These are phyloP conservation scores for Scedosporium minutisporum DNA, from an alignment of 2,329 filamentous ascomycete genomes.

Conservation along the genomic window DNA sequence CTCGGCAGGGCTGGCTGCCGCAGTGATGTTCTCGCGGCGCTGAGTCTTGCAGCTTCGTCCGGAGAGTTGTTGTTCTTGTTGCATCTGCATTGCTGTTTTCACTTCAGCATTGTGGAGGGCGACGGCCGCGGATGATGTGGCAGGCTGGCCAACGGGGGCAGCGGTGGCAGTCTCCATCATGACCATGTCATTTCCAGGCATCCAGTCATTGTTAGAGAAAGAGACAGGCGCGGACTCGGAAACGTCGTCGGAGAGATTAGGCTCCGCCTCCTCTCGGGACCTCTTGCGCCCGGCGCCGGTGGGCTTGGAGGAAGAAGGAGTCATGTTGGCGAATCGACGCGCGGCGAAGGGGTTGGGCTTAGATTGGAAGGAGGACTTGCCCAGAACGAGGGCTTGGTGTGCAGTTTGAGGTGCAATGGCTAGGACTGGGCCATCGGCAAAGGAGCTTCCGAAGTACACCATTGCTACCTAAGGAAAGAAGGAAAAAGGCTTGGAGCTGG, in stretches of 20 bases:
- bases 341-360: constrained; percentile 14
- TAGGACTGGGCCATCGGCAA: constrained; percentile 35
- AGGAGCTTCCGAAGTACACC: constrained; percentile 30
- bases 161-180: constrained; percentile 51
- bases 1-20: constrained; percentile 11
- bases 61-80: constrained; percentile 36
- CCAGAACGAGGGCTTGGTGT: constrained; percentile 21
- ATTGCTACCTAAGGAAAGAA: constrained; percentile 9
- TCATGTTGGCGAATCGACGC: constrained; percentile 14
- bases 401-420: constrained; percentile 24
- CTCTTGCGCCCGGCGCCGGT: constrained; percentile 57
- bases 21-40: constrained; percentile 37
- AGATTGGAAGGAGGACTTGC: constrained; percentile 18
- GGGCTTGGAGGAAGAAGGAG: constrained; percentile 12
- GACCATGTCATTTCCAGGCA: constrained; percentile 64
- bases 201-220: constrained; percentile 54
- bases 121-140: constrained; percentile 44
- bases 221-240: constrained; percentile 23
- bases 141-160: neutral
- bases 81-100: constrained; percentile 32
- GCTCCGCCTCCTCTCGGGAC: constrained; percentile 62
- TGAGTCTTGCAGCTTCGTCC: constrained; percentile 58
- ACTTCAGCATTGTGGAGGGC: constrained; percentile 40
- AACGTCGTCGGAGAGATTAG: constrained; percentile 54
- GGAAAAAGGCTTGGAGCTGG: constrained; percentile 7